These are phyloP conservation scores for Veloboletus limbatus DNA, from an alignment of 1,284 basidiomycete genomes.

Conservation along the genomic window DNA sequence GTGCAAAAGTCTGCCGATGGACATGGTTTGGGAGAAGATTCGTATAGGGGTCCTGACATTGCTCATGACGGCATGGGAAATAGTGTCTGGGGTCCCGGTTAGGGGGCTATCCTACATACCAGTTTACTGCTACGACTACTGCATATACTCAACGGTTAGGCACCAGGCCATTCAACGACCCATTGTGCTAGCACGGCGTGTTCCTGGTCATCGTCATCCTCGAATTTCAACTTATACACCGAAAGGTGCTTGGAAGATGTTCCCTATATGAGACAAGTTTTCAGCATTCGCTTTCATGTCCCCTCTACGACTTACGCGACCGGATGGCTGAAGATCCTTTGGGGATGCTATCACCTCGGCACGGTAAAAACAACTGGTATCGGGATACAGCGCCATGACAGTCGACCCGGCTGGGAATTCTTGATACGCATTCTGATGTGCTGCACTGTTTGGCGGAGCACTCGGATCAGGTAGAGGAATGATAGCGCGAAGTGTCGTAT, in stretches of 20 bases:
- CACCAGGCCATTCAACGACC: slow-evolving; percentile 73
- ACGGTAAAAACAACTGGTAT: slow-evolving; percentile 83
- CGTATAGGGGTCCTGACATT: slow-evolving; percentile 17
- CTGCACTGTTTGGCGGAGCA: slow-evolving; percentile 51
- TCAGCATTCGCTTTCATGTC: slow-evolving; percentile 5
- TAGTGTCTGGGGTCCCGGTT: slow-evolving; percentile 17
- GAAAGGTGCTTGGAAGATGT: slow-evolving; percentile 45
- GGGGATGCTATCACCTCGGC: slow-evolving; percentile 73
- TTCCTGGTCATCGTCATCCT: slow-evolving; percentile 79
- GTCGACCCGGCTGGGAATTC: slow-evolving; percentile 68
- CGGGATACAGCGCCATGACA: slow-evolving; percentile 80
- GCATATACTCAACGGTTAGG: slow-evolving; percentile 12
- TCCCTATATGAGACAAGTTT: slow-evolving; percentile 17
- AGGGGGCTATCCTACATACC: background rate
- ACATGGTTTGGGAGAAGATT: slow-evolving; percentile 54
- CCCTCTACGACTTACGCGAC: slow-evolving; percentile 43
- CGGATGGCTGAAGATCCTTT: slow-evolving; percentile 47
- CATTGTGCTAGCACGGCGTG: slow-evolving; percentile 66
- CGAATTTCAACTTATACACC: slow-evolving; percentile 74
- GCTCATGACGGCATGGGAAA: slow-evolving; percentile 25
- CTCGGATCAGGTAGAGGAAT: slow-evolving; percentile 75
- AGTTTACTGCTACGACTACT: background rate
- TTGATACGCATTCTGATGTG: slow-evolving; percentile 66
- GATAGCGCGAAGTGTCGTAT: slow-evolving; percentile 63
- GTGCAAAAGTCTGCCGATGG: slow-evolving; percentile 62